phyloP scores from a whole-genome alignment of 164 flowering plant genomes.

The Santalum album region DNA sequence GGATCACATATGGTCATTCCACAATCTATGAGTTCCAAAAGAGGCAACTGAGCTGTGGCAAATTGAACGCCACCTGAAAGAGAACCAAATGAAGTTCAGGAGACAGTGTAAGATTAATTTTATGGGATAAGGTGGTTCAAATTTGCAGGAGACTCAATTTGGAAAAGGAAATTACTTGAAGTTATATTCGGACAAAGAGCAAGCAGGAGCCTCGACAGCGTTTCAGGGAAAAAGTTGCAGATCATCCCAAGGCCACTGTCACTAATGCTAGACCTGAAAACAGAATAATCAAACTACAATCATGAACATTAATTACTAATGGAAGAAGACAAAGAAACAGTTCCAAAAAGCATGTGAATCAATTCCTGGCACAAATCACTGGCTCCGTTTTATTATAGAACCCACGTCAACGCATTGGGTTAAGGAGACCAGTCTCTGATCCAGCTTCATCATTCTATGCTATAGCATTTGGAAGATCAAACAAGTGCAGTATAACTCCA shows the following conservation, averaged over 20 bases:
- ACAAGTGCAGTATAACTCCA: too few relatives aligned
- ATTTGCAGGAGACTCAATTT: too few relatives aligned
- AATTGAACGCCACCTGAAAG: conserved; percentile 93
- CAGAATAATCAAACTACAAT: not conserved
- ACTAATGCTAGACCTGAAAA: conserved; percentile 84
- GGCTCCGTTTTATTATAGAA: too few relatives aligned
- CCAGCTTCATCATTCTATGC: too few relatives aligned
- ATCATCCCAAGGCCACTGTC: conserved; percentile 97
- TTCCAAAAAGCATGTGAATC: too few relatives aligned
- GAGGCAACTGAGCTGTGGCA: conserved; percentile 91
- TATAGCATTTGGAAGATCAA: too few relatives aligned
- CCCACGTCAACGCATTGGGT: too few relatives aligned
- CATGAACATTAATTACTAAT: not conserved
- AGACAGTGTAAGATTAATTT: not conserved
- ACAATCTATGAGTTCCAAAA: conserved; percentile 88
- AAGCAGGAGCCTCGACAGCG: conserved; percentile 67
- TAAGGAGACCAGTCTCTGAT: too few relatives aligned
- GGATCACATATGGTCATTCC: conserved; percentile 86
- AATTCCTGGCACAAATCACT: too few relatives aligned
- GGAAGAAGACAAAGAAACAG: too few relatives aligned
- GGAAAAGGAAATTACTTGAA: conserved; percentile 56
- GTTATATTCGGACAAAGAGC: conserved; percentile 95
- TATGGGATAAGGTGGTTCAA: not conserved
- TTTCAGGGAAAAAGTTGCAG: conserved; percentile 74
- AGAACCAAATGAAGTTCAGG: too few relatives aligned